phyloP scores from a whole-genome alignment of 2,329 filamentous ascomycete genomes.

The Verticillium longisporum region DNA sequence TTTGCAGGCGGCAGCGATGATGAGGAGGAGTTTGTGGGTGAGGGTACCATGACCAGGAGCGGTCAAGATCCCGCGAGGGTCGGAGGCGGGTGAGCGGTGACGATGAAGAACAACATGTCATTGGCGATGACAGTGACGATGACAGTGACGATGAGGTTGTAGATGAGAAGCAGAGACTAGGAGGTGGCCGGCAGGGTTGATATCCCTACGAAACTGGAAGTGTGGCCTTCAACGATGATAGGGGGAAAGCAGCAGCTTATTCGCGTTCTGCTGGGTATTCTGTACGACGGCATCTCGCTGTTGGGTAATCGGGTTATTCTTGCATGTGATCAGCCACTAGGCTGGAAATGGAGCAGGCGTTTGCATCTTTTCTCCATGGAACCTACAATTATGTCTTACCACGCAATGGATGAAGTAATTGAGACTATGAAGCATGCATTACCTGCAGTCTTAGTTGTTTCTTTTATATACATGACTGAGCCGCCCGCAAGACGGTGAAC shows the following conservation, averaged over 20 bases:
- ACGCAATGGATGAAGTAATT: background rate
- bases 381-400: background rate
- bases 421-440: background rate
- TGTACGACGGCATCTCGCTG: background rate
- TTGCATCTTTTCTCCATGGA: background rate
- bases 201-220: background rate
- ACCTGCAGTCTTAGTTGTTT: too few species aligned
- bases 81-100: conserved; percentile 14
- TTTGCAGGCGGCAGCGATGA: conserved; percentile 84
- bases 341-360: background rate
- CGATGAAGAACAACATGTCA: conserved; percentile 40
- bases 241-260: background rate
- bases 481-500: too few species aligned
- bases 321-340: background rate
- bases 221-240: background rate
- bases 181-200: background rate
- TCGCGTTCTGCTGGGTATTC: background rate
- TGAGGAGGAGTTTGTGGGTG: conserved; percentile 50
- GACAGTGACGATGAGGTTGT: conserved; percentile 34
- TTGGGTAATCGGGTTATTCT: background rate
- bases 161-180: conserved; percentile 18
- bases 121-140: too few species aligned
- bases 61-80: conserved; percentile 9
- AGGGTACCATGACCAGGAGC: conserved; percentile 23
- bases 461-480: too few species aligned